phyloP scores from a whole-genome alignment of 1,284 basidiomycete genomes.

The Phellinidium pouzarii region DNA sequence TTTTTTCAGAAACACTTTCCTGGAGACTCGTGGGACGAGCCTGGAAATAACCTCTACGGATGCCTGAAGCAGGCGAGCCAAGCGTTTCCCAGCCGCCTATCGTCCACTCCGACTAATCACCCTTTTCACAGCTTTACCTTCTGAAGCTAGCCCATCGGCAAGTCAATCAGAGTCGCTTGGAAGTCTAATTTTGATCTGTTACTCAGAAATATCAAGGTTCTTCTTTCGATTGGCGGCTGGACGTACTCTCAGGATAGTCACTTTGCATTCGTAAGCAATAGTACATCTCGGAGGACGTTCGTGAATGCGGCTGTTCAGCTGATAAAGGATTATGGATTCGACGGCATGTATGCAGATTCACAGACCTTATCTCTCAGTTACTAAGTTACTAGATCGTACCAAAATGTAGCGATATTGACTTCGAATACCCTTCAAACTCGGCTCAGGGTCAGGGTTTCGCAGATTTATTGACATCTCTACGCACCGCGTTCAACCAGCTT shows the following conservation, averaged over 20 bases:
- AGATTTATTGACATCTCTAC: slow-evolving; percentile 48
- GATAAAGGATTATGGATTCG: slow-evolving; percentile 83
- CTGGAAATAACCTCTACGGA: slow-evolving; percentile 77
- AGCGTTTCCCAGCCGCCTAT: not conserved
- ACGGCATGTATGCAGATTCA: slow-evolving; percentile 59
- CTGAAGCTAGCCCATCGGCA: slow-evolving; percentile 66
- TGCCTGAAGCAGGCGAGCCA: slow-evolving; percentile 72
- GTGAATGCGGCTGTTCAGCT: slow-evolving; percentile 65
- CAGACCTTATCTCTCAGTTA: slow-evolving; percentile 15
- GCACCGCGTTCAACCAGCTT: slow-evolving; percentile 48
- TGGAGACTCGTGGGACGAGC: slow-evolving; percentile 53
- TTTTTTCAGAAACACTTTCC: slow-evolving; percentile 55
- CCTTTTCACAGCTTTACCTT: slow-evolving; percentile 39
- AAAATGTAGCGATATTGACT: slow-evolving; percentile 55
- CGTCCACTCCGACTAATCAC: not conserved
- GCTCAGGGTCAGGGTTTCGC: slow-evolving; percentile 54
- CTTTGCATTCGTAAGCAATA: slow-evolving; percentile 53
- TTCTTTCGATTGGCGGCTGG: slow-evolving; percentile 74
- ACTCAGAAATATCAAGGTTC: slow-evolving; percentile 63
- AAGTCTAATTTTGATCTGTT: not conserved
- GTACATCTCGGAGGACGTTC: slow-evolving; percentile 59
- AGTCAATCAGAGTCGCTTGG: slow-evolving; percentile 5
- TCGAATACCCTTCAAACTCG: slow-evolving; percentile 50
- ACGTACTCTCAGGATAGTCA: slow-evolving; percentile 64
- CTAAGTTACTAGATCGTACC: not conserved